Evolutionary conservation across 2,329 filamentous ascomycete genomes (phyloP).

Genomic region (Colletotrichum aenigma): DNA sequence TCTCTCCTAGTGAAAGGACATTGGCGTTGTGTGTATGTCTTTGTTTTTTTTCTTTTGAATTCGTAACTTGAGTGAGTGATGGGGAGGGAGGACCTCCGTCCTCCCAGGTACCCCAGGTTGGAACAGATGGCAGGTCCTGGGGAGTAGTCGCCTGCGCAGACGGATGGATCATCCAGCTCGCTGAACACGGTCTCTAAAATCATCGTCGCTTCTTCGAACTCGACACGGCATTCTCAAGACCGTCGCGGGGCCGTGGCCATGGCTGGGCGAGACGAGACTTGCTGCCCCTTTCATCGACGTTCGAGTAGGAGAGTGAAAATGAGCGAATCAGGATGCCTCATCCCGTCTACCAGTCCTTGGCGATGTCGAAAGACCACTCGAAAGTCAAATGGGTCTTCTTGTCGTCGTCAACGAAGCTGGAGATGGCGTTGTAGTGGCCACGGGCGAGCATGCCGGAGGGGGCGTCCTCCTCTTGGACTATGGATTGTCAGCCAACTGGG

Average conservation of each 20-base stretch:
- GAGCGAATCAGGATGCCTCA: background rate
- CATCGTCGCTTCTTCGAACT: background rate
- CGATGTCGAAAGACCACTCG: slow-evolving; percentile 95
- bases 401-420: slow-evolving; percentile 95
- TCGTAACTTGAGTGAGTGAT: background rate
- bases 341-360: slow-evolving; percentile 83
- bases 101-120: background rate
- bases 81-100: background rate
- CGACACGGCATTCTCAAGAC: background rate
- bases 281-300: background rate
- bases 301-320: background rate
- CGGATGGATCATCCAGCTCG: background rate
- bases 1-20: background rate
- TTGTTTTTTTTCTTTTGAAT: background rate
- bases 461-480: slow-evolving; percentile 90
- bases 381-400: slow-evolving; percentile 89
- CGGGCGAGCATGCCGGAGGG: slow-evolving; percentile 89
- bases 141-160: background rate
- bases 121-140: background rate
- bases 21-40: background rate
- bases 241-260: background rate
- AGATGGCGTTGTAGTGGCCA: slow-evolving; percentile 87
- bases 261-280: background rate
- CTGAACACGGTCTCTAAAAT: background rate
- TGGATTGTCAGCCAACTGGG: slow-evolving; percentile 6